Base-by-base conservation (phyloP, 2,329 filamentous ascomycete genomes). In the Nannizzia gypsea region DNA sequence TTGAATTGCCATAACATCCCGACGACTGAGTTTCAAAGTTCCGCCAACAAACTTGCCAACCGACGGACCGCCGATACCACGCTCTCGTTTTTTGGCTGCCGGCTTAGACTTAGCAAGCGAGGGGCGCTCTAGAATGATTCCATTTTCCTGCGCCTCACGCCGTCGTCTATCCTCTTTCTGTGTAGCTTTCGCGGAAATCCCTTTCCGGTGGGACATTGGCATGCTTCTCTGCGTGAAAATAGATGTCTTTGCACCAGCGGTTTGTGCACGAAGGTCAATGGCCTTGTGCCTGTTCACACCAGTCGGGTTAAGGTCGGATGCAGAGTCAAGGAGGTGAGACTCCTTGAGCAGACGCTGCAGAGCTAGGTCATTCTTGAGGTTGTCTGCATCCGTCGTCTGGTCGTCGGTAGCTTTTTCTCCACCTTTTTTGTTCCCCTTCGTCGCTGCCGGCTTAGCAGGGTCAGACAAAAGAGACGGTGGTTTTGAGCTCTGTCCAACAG, bases 281-380 rank as follows among this genome's bases (percentile, higher is more conserved):
- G 91, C 89, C 72, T 88, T 89, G 65, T 89, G 84, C 34, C 91
- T 83, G 66, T 87, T 87, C 67, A 84, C 85, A 59, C 91, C 91
- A 22, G 81, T 77, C 17, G 80, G 78, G 50, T 81, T 79, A 13
- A 99, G 84, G 42, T 89, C 91, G 59, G 96, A 84, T 72, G 97
- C 93, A 72, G 96, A 91, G 71, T 91, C 90, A 17, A 97, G 80
- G 63, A 97, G 85, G 74, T 96, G 90, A 0, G 91, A 96, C 78
- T 99, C 93, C 66, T 86, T 82, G 61, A 99, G 83, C 44, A 99
- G 84, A 54, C 90, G 86, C 72, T 96, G 92, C 13, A 99, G 83
- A 38, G 89, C 91, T 59, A 96, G 84, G 72, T 99, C 93, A 73
- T 97, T 91, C 72, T 91, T 90, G n/a, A 97, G 80, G 0, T 91